A percentile compares a stretch with the other conserved stretches of the same genome.
Conservation (phyloP, 148 eudicot species). For the Rhododendron vialii region DNA sequence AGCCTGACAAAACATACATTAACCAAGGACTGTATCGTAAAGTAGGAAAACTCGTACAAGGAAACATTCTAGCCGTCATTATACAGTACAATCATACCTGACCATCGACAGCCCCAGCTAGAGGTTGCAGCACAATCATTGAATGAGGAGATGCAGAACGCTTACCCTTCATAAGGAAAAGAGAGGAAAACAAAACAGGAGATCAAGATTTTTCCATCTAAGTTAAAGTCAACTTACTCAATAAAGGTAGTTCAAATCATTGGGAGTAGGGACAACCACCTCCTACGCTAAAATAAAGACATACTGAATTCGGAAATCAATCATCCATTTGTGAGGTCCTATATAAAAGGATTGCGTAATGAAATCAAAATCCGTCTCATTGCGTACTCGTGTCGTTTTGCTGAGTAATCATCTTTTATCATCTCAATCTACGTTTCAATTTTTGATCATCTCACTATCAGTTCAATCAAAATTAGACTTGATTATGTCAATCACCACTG, state of each 20-base stretch:
- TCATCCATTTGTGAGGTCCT: neutral
- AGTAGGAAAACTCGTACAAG: neutral
- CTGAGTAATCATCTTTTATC: neutral
- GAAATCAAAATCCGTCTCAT: neutral
- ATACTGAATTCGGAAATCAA: neutral
- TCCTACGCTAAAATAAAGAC: neutral
- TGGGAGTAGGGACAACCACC: neutral
- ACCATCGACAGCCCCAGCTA: slow-evolving; percentile 85
- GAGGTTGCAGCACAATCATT: slow-evolving; percentile 62
- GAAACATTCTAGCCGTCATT: neutral
- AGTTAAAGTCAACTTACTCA: neutral
- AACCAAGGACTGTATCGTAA: neutral
- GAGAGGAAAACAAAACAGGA: neutral
- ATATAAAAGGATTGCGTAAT: neutral
- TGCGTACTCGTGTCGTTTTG: neutral
- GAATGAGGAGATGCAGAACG: slow-evolving; percentile 79
- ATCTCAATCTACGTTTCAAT: neutral
- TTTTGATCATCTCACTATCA: neutral
- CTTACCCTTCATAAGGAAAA: slow-evolving; percentile 49
- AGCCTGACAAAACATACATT: slow-evolving; percentile 46
- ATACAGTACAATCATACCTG: slow-evolving; percentile 50
- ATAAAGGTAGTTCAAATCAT: neutral
- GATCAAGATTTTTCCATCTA: neutral
- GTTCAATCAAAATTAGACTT: neutral
- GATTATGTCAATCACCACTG: neutral